Evolutionary conservation across 2,329 filamentous ascomycete species (phyloP).

Genomic region (Colletotrichum graminicola): DNA sequence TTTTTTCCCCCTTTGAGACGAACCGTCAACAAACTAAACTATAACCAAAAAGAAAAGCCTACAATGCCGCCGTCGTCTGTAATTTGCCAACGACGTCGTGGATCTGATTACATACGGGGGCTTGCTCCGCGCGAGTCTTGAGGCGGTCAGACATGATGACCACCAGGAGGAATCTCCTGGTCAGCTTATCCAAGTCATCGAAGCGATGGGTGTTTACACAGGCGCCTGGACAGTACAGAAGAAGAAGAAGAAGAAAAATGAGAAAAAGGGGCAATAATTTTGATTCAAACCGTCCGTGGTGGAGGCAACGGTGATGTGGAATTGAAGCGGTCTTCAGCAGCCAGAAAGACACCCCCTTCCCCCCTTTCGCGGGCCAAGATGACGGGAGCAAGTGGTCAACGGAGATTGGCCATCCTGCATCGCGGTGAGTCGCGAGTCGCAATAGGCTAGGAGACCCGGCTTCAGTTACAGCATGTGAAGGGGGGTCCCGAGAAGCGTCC

Average conservation of each 20-base stretch:
- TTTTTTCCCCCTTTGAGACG: too few species aligned
- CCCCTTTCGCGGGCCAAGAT: background rate
- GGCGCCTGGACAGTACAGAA: background rate
- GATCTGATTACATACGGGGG: background rate
- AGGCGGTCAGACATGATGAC: background rate
- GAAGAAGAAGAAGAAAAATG: background rate
- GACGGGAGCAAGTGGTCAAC: background rate
- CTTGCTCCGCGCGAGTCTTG: background rate
- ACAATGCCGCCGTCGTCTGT: too few species aligned
- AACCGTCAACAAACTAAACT: too few species aligned
- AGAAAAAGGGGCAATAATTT: background rate
- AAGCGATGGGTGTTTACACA: background rate
- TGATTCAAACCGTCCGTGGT: background rate
- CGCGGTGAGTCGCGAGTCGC: background rate
- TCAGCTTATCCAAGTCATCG: background rate
- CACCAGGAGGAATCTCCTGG: background rate
- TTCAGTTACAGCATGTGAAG: background rate
- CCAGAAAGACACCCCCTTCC: background rate
- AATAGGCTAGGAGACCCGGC: background rate
- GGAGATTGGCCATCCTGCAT: background rate
- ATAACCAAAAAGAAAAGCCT: background rate
- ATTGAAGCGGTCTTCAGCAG: background rate
- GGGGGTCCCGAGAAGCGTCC: background rate
- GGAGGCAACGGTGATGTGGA: background rate
- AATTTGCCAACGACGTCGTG: background rate